Conservation (phyloP, 495 filamentous ascomycete species). For the Cryomyces minteri region DNA sequence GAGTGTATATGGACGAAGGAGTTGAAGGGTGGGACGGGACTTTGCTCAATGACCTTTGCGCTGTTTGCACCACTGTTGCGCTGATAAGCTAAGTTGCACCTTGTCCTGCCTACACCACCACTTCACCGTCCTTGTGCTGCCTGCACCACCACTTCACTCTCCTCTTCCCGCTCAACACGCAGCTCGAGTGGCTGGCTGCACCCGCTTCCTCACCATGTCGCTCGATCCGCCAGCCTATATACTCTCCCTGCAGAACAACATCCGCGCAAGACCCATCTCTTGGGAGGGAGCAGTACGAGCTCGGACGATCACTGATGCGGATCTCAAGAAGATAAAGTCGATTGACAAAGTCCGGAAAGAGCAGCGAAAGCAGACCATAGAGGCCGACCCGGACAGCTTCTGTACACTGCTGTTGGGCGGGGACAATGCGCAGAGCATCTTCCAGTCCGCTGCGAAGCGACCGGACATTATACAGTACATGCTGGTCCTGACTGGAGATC, state of each 20-base stretch:
- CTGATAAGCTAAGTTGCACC: no score
- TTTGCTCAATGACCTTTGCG: no score
- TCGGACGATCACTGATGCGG: constrained; percentile 81
- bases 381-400: constrained; percentile 62
- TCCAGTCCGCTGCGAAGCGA: constrained; percentile 61
- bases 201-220: constrained; percentile 38
- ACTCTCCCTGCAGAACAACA: constrained; percentile 81
- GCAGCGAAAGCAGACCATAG: constrained; percentile 64
- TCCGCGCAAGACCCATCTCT: constrained; percentile 80
- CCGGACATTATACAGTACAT: constrained; percentile 89
- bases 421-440: constrained; percentile 50
- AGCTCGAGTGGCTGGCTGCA: background rate
- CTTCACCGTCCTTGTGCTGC: no score
- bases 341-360: constrained; percentile 91
- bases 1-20: no score
- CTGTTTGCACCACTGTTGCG: background rate
- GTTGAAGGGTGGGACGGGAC: no score
- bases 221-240: constrained; percentile 85
- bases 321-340: constrained; percentile 90
- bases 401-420: constrained; percentile 59
- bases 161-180: no score
- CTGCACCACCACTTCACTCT: no score
- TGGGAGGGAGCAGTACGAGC: constrained; percentile 96
- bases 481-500: constrained; percentile 70
- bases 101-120: no score